Conservation (phyloP, 176 grass and related monocot genomes). For the Oryza australiensis region DNA sequence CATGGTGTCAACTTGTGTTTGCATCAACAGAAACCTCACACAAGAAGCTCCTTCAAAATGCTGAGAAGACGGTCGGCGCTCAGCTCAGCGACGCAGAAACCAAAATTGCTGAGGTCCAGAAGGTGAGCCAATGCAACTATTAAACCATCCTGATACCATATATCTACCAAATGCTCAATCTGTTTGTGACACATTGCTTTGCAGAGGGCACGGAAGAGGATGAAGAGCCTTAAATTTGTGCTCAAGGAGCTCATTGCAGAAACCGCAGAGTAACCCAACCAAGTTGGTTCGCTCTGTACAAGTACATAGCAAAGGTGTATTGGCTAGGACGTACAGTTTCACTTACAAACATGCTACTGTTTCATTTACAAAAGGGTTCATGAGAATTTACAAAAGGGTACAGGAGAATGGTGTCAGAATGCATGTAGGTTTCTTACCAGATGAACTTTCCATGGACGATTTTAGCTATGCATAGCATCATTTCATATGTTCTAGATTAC, state of each 20-base stretch:
- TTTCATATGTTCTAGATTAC: neutral
- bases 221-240: conserved; percentile 61
- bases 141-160: neutral
- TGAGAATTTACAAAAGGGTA: conserved; percentile 23
- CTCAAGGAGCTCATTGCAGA: conserved; percentile 61
- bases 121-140: conserved; percentile 37
- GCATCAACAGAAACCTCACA: conserved; percentile 61
- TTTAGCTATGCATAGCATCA: neutral
- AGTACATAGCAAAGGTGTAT: conserved; percentile 15
- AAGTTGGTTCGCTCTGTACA: neutral
- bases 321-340: conserved; percentile 8
- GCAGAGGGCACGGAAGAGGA: conserved; percentile 70
- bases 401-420: conserved; percentile 20
- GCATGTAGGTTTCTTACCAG: conserved; percentile 4
- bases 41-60: conserved; percentile 68
- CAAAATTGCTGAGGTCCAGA: conserved; percentile 65
- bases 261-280: conserved; percentile 48
- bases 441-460: neutral
- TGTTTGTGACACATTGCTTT: conserved; percentile 1
- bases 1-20: conserved; percentile 10
- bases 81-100: conserved; percentile 71
- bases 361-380: conserved; percentile 22
- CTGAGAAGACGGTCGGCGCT: conserved; percentile 58
- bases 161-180: conserved; percentile 8
- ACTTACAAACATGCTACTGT: neutral